Base-by-base conservation (phyloP, 2,329 filamentous ascomycete genomes). In the Colletotrichum filicis region DNA sequence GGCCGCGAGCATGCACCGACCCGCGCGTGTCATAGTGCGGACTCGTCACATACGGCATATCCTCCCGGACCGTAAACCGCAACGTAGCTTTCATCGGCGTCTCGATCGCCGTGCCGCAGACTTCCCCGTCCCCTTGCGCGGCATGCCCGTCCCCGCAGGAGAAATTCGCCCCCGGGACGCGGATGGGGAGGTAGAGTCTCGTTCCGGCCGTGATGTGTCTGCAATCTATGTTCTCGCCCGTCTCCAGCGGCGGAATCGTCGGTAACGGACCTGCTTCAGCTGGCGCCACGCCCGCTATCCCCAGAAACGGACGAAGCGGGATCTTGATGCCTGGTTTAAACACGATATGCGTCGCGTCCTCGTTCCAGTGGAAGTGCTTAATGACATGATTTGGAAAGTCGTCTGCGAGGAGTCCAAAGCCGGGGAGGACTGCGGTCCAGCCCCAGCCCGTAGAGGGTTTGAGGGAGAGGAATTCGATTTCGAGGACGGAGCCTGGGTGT, bases 41-140 rank as follows among this genome's bases (percentile, higher is more conserved):
- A 22, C 84, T 83, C 32, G 81, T 81, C 32, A 88, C 80, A 83
- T 84, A 87, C 14, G 80, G 76, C 75, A 83, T 86, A 62, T 82
- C 80, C 77, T 87, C 87, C 68, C 85, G 81, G 7, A 89, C 79
- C 3, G 83, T 85, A 46, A 90, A 82, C n/a, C 84, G 82, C 42
- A 89, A 75, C 0, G 83, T 84, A 0, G 87, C 87, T 70, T 80
- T 83, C 79, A 88, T 85, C 1, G 86, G 83, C 30, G 87, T 89
- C 80, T 89, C 88, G 75, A 89, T 87, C 7, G 88, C 88, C n/a
- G 86, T 88, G 6, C 88, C 87, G 74, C 87, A 89, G 26, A 89
- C 85, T 75, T 89, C 87, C 4, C 87, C 87, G 72, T 88, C 86
- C 3, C 87, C 87, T 76, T 89, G 87, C 0, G 86, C 87, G 3